Conservation (phyloP, 2,329 filamentous ascomycete species). For the Nothopassalora personata region DNA sequence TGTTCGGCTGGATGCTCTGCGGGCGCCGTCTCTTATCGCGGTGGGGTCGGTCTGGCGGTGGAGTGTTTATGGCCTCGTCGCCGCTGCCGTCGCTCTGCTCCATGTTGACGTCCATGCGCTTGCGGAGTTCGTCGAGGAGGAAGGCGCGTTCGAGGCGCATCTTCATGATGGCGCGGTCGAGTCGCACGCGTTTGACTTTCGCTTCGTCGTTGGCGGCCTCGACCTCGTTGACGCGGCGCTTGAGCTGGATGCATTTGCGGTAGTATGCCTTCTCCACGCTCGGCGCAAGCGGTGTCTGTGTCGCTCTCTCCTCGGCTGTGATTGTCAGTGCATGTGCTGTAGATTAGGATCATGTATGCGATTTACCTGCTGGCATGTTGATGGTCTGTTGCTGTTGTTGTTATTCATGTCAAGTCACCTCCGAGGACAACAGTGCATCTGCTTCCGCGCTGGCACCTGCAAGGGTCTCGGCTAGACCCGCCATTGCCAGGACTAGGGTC, state of each 20-base stretch:
- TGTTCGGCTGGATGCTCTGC: conserved; percentile 6
- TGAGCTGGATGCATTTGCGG: conserved; percentile 91
- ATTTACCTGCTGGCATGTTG: background rate
- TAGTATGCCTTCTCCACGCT: conserved; percentile 95
- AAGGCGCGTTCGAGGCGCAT: conserved; percentile 77
- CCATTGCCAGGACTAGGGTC: no score
- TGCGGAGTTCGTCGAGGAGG: conserved; percentile 45
- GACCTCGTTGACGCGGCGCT: conserved; percentile 84
- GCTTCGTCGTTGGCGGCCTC: conserved; percentile 86
- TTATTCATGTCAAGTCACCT: no score
- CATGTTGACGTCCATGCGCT: conserved; percentile 44
- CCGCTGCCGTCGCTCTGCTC: conserved; percentile 36
- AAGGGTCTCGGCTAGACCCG: no score
- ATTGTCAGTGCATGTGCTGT: background rate
- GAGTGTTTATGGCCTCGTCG: conserved; percentile 29
- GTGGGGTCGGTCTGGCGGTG: conserved; percentile 29
- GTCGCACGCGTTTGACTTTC: conserved; percentile 68
- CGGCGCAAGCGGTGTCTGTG: conserved; percentile 59
- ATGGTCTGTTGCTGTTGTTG: no score
- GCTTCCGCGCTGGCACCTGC: no score
- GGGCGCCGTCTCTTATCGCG: conserved; percentile 27
- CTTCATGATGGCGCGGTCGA: conserved; percentile 84
- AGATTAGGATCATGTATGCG: background rate
- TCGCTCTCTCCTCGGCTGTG: conserved; percentile 6
- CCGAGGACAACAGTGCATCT: no score